Evolutionary conservation across 2,329 filamentous ascomycete genomes (phyloP), one percentile per base, ranked within the genome.

Genomic region (Stachybotrys chlorohalonatus): DNA sequence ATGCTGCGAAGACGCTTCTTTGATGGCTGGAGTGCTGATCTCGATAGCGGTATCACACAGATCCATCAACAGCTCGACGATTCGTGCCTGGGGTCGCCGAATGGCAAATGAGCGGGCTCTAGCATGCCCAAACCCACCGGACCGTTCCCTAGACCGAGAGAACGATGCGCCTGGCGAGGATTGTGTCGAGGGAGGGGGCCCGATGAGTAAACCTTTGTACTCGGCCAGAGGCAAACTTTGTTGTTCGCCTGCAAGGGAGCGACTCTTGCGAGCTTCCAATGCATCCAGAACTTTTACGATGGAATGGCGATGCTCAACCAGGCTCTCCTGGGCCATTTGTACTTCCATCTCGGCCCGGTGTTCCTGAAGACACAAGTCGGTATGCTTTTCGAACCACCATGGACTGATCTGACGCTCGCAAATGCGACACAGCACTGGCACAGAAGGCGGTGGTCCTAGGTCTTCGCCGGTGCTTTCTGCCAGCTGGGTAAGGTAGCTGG

Each of bases 371-470:
- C 94, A 99, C 17, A 97, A 76, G 64, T 99, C 95, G 2, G 93
- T 96, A 68, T 99, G 94, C 70, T 97, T 99, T 72, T 99, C 94
- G 63, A 99, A 99, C 95, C 94, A 99, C 94, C 94, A 99, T 0
- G 93, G 91, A 5, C 90, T 90, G 57, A 99, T 97, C 58, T 96
- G 90, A 53, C 94, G 89, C 68, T 99, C 94, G 70, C 94, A 99
- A 54, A 99, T 97, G 53, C 94, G 90, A 70, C 94, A 99, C 15
- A 99, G 81, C 5, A 97, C 87, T 0, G 93, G 91, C 3, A 90
- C 90, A 6, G 90, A 90, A 9, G 90, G 85, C 67, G 92, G 86
- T 64, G 86, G 84, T 52, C 82, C 82, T 17, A 88, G 85, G 58
- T 89, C 90, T 47, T 88, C 87, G 31, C 86, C 78, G 52, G 89